These are phyloP conservation scores for Cercospora zeina DNA, from an alignment of 2,329 filamentous ascomycete genomes.

Conservation along the genomic window DNA sequence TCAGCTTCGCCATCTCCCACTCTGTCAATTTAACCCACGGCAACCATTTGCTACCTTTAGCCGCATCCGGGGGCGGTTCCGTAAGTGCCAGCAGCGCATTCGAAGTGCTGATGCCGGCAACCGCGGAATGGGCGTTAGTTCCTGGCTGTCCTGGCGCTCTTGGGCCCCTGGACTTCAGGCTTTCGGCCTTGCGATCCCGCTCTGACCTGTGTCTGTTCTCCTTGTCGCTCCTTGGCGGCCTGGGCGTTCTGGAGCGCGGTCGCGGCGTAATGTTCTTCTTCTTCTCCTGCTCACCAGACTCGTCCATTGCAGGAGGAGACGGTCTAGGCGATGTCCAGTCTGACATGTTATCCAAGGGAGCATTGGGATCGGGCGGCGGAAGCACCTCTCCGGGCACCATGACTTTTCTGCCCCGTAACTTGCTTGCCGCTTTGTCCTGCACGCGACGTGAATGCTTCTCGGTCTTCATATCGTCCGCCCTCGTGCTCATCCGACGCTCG, in stretches of 20 bases:
- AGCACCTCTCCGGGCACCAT: conserved; percentile 49
- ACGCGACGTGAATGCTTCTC: conserved; percentile 33
- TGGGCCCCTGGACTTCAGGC: conserved; percentile 43
- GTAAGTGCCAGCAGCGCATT: conserved; percentile 61
- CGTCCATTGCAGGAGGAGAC: conserved; percentile 38
- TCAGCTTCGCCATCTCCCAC: conserved; percentile 68
- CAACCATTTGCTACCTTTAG: conserved; percentile 59
- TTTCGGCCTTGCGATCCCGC: conserved; percentile 43
- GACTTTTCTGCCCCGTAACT: conserved; percentile 41
- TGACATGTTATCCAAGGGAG: conserved; percentile 40
- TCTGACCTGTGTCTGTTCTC: conserved; percentile 33
- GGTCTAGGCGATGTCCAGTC: conserved; percentile 42
- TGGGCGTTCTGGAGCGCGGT: conserved; percentile 41
- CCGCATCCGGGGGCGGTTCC: conserved; percentile 61
- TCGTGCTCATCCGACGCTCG: conserved; percentile 36
- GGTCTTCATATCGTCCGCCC: conserved; percentile 33
- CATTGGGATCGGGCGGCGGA: conserved; percentile 48
- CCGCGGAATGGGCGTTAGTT: conserved; percentile 56
- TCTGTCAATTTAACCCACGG: conserved; percentile 67
- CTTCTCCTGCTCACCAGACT: conserved; percentile 24
- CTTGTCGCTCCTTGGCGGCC: conserved; percentile 39
- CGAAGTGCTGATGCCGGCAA: conserved; percentile 61
- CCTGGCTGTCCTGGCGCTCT: conserved; percentile 50
- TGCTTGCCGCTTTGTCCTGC: conserved; percentile 39
- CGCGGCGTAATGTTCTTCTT: conserved; percentile 30